phyloP scores from a whole-genome alignment of 768 basidiomycete species.

The Neoboletus brunneissimus region DNA sequence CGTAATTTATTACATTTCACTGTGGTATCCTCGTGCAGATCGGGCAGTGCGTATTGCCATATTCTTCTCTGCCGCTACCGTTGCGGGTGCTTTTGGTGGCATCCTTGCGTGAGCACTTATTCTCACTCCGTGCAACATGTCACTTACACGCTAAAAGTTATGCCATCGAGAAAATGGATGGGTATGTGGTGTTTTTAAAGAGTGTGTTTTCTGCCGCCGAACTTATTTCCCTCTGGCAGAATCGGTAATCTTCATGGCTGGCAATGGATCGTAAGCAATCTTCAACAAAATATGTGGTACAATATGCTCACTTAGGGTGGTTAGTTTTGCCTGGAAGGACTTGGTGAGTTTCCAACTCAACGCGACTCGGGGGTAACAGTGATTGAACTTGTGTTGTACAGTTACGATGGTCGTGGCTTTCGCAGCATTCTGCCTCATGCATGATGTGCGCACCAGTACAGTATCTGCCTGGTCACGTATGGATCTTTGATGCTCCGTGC shows the following conservation, averaged over 20 bases:
- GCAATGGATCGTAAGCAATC: constrained; percentile 38
- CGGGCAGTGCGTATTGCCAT: constrained; percentile 56
- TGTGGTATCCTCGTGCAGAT: constrained; percentile 61
- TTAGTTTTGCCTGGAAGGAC: constrained; percentile 34
- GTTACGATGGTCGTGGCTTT: constrained; percentile 25
- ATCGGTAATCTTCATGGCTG: constrained; percentile 34
- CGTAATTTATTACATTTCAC: constrained; percentile 45
- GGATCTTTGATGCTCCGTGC: not conserved
- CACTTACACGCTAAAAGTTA: constrained; percentile 27
- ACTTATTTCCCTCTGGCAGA: constrained; percentile 9
- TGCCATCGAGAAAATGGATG: constrained; percentile 34
- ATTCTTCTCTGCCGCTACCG: constrained; percentile 61
- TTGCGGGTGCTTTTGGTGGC: constrained; percentile 54
- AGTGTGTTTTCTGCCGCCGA: not conserved
- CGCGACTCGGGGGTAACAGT: not conserved
- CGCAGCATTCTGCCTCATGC: constrained; percentile 46
- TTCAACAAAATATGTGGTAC: not conserved
- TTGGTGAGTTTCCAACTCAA: constrained; percentile 12
- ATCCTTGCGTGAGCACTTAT: constrained; percentile 40
- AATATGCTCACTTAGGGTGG: constrained; percentile 4
- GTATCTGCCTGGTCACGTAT: constrained; percentile 5
- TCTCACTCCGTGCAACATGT: not conserved
- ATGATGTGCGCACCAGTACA: constrained; percentile 40
- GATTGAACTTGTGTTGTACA: constrained; percentile 2
- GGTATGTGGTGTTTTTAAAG: constrained; percentile 18